phyloP scores from a whole-genome alignment of 2,329 filamentous ascomycete genomes.

The Chrysoporthe deuterocubensis region DNA sequence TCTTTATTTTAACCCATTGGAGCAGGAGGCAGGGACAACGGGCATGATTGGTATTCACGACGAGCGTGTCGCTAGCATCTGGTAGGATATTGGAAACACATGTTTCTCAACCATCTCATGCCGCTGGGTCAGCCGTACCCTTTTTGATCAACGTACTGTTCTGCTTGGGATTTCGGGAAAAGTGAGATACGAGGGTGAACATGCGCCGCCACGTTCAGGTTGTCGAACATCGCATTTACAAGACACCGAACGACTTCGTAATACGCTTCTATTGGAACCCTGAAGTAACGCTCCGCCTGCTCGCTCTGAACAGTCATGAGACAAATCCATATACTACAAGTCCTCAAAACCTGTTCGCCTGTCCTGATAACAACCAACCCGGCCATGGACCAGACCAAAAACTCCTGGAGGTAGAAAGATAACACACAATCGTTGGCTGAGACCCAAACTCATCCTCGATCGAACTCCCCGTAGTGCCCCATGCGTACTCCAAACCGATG shows the following conservation, averaged over 20 bases:
- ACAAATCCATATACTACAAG: not conserved
- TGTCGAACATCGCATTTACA: not conserved
- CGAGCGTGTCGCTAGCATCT: constrained; percentile 1
- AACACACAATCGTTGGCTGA: not conserved
- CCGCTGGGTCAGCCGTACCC: not conserved
- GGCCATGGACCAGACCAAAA: not conserved
- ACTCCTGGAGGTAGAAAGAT: not conserved
- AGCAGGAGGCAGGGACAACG: not conserved
- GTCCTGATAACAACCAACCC: not conserved
- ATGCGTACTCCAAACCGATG: constrained; percentile 16
- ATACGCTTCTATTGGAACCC: not conserved
- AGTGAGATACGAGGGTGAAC: not conserved
- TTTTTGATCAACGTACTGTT: not conserved
- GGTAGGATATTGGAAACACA: not conserved
- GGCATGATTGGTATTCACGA: not conserved
- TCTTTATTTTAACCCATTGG: not conserved
- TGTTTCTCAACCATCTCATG: not conserved
- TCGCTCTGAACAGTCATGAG: not conserved
- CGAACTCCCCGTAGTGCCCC: not conserved
- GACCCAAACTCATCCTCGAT: not conserved
- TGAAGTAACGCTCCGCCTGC: not conserved
- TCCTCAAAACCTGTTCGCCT: constrained; percentile 7
- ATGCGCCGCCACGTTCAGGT: not conserved
- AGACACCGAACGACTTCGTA: not conserved
- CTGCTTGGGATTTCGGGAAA: not conserved